Percentiles rank a stretch among this genome's conserved stretches.
Conservation (phyloP, 345 rosid species). For the Salix brachista region DNA sequence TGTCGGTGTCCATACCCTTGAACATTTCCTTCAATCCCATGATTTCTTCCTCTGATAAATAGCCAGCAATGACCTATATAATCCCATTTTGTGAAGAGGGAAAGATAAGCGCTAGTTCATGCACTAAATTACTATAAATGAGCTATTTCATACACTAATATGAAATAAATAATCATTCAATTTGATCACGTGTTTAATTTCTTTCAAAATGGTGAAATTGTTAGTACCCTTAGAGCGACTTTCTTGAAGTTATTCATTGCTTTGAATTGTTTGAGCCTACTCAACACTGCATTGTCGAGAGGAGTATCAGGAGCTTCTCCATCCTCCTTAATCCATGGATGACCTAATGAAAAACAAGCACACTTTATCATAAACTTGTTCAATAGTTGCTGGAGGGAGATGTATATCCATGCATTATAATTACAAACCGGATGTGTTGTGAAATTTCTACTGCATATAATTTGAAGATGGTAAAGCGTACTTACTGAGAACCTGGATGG, state of each 20-base stretch:
- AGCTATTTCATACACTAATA: too few species aligned
- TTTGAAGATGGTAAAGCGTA: neutral
- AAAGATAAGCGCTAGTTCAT: neutral
- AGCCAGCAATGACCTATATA: slow-evolving; percentile 82
- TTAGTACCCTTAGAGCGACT: slow-evolving; percentile 64
- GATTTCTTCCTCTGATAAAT: slow-evolving; percentile 94
- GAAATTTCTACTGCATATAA: neutral
- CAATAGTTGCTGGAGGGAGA: neutral
- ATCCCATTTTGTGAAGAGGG: neutral
- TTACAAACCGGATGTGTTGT: neutral
- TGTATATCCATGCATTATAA: neutral
- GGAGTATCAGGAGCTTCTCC: slow-evolving; percentile 86
- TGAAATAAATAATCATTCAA: too few species aligned
- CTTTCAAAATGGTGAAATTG: neutral
- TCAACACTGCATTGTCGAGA: slow-evolving; percentile 68
- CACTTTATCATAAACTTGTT: neutral
- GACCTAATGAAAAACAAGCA: slow-evolving; percentile 29
- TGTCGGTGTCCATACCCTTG: slow-evolving; percentile 76
- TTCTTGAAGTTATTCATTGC: slow-evolving; percentile 76
- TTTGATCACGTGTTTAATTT: neutral
- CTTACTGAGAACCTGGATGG: slow-evolving; percentile 83
- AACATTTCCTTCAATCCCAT: slow-evolving; percentile 98
- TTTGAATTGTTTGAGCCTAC: slow-evolving; percentile 72
- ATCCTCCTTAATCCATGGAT: slow-evolving; percentile 78
- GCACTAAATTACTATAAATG: neutral